A percentile compares a stretch with the other conserved stretches of the same genome.
Conservation (phyloP, 73 alveolate genomes). For the Stentor coeruleus region DNA sequence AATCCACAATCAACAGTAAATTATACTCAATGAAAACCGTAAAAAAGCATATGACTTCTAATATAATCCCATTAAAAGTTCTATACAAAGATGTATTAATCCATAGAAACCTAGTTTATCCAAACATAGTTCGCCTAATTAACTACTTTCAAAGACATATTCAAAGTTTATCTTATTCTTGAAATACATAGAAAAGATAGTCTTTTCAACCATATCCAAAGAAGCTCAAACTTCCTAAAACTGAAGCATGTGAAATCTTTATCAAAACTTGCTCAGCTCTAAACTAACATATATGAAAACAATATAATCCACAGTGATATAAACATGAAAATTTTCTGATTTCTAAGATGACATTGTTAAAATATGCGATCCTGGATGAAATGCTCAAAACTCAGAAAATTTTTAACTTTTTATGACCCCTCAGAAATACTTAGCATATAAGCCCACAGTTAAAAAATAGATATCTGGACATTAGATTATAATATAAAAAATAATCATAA, state of each 20-base stretch:
- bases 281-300: conserved; percentile 43
- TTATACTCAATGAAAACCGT: conserved; percentile 16
- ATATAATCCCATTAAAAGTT: conserved; percentile 52
- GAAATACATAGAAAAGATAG: conserved; percentile 39
- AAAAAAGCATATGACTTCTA: conserved; percentile 38
- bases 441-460: conserved; percentile 84
- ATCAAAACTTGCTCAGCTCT: conserved; percentile 52
- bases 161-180: conserved; percentile 24
- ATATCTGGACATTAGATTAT: conserved; percentile 94
- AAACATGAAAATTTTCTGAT: conserved; percentile 45
- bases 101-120: conserved; percentile 50
- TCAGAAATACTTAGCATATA: conserved; percentile 88
- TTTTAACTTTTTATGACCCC: conserved; percentile 90
- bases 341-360: conserved; percentile 28
- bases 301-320: conserved; percentile 52
- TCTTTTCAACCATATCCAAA: conserved; percentile 36
- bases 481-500: too few species aligned
- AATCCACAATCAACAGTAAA: neutral
- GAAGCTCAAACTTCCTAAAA: conserved; percentile 45
- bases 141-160: conserved; percentile 57
- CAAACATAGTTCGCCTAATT: conserved; percentile 60
- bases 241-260: conserved; percentile 47
- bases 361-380: conserved; percentile 68
- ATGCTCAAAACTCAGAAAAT: conserved; percentile 37
- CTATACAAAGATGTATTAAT: conserved; percentile 62